Percentiles rank a stretch among this genome's conserved stretches.
Evolutionary conservation across 139 green algal species (phyloP).

Genomic region (Dunaliella primolecta): DNA sequence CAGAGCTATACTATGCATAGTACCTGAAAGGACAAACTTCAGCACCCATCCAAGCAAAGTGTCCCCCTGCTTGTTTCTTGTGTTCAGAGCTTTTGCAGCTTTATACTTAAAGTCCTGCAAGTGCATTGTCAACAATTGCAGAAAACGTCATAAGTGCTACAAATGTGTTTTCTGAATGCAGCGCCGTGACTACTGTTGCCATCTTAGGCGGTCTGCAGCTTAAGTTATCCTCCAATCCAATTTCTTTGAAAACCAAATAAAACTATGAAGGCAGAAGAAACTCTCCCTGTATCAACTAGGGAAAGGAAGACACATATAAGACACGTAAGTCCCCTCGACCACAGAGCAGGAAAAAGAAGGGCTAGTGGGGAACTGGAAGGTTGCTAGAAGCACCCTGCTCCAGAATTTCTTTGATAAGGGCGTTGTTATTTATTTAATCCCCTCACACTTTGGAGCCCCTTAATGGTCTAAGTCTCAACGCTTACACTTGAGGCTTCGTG

Average conservation of each 20-base stretch:
- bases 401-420: too few relatives aligned
- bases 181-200: neutral
- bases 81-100: neutral
- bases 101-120: neutral
- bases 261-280: neutral
- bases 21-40: neutral
- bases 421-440: too few relatives aligned
- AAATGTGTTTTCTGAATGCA: neutral
- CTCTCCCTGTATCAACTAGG: neutral
- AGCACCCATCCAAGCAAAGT: neutral
- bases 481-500: too few relatives aligned
- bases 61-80: neutral
- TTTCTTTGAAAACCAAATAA: neutral
- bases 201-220: neutral
- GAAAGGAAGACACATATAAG: too few relatives aligned
- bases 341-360: too few relatives aligned
- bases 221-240: neutral
- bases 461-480: too few relatives aligned
- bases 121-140: too few relatives aligned
- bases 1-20: neutral
- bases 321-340: too few relatives aligned
- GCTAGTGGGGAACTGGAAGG: too few relatives aligned
- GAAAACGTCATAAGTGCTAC: neutral
- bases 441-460: too few relatives aligned
- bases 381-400: too few relatives aligned